Evolutionary conservation across 2,329 filamentous ascomycete genomes (phyloP), one percentile per base, ranked within the genome.

Genomic region (Cladosporium colombiae): DNA sequence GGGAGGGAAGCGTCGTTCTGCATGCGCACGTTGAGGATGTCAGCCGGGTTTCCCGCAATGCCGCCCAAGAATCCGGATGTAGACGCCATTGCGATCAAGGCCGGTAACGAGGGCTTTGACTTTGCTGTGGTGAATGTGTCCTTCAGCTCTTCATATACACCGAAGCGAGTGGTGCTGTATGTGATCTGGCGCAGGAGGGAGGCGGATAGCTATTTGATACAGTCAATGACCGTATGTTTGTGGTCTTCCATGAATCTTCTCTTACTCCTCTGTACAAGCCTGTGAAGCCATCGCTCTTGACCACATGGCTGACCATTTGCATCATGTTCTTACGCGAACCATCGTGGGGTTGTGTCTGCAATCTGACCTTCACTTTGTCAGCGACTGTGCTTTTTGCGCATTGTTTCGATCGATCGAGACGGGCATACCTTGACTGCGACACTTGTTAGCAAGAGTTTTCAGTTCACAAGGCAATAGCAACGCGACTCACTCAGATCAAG

Each of bases 1-100:
- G 93, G 91, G 1, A 97, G 86, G 0, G 92, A 88, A 2, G 91
- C 89, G 73, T 90, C 95, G 80, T 96, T 92, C 81, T 99, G 95
- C 95, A 99, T 99, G 70, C 95, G 92, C 59, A 99, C 95, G 79
- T 99, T 99, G 74, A 97, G 84, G 37, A 99, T 93, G 77, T 99
- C 95, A 70, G 93, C 94, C 2, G 93, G 93, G 80, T 98, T 99
- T 70, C 95, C 95, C 6, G 90, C 91, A 56, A 98, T 81, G 59
- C 95, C 95, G 68, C 95, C 95, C 2, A 96, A 79, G 76, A 97
- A 91, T 61, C 95, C 95, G 8, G 95, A 94, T 31, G 88, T 81
- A 27, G 88, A 90, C 62, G 94, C 92, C 79, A 98, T 91, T 70
- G 86, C 91, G 69, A 97, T 85, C 11, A 99, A 88, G 18, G 72